Percentiles rank a stretch among this genome's conserved stretches.
These are phyloP conservation scores for Wickerhamiella brachini DNA, from an alignment of 805 yeast genomes.

Conservation along the genomic window DNA sequence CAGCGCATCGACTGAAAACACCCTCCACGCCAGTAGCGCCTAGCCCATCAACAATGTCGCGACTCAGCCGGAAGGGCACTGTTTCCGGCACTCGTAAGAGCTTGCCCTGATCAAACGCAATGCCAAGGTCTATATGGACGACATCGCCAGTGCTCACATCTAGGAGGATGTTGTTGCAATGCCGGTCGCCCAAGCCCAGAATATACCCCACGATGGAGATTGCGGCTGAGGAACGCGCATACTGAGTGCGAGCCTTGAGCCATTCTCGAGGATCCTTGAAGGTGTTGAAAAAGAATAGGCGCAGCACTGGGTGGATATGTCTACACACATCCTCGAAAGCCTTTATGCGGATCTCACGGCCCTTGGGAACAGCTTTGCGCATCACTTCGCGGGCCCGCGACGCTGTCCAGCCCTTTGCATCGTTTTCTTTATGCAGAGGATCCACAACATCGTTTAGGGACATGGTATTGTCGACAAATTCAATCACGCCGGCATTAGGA, in stretches of 20 bases:
- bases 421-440: conserved; percentile 40
- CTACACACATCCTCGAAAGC: conserved; percentile 34
- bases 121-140: conserved; percentile 89
- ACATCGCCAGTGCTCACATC: conserved; percentile 81
- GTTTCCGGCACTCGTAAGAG: conserved; percentile 76
- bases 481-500: conserved; percentile 75
- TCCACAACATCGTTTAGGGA: conserved; percentile 56
- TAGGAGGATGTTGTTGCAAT: conserved; percentile 76
- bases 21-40: conserved; percentile 83
- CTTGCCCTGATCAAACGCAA: conserved; percentile 90
- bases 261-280: conserved; percentile 59
- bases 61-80: conserved; percentile 83
- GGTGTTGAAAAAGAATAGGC: conserved; percentile 53
- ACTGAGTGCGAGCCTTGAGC: conserved; percentile 51
- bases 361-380: conserved; percentile 28
- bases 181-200: conserved; percentile 90
- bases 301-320: conserved; percentile 51
- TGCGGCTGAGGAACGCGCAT: conserved; percentile 68
- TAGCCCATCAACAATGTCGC: conserved; percentile 86
- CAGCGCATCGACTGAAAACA: conserved; percentile 56
- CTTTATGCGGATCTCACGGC: conserved; percentile 17
- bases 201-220: conserved; percentile 78
- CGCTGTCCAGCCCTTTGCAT: conserved; percentile 33
- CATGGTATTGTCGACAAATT: conserved; percentile 67
- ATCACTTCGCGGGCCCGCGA: conserved; percentile 42